phyloP scores from a whole-genome alignment of 2,329 filamentous ascomycete species.

The Rutstroemia sp. region DNA sequence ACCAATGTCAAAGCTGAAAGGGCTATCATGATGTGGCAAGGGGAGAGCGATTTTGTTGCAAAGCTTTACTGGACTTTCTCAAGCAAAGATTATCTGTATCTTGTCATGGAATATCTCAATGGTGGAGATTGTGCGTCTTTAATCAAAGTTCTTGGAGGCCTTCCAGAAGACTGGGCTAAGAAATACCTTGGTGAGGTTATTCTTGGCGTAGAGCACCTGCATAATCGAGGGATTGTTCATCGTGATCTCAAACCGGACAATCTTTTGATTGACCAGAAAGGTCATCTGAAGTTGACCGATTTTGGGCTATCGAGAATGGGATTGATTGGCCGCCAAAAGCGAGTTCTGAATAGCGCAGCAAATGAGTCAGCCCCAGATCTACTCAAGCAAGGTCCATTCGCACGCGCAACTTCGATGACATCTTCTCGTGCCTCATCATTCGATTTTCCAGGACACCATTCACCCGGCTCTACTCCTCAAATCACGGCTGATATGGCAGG shows the following conservation, averaged over 20 bases:
- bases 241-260: constrained; percentile 97
- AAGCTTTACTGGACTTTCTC: constrained; percentile 99
- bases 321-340: constrained; percentile 90
- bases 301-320: constrained; percentile 98
- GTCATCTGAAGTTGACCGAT: constrained; percentile 93
- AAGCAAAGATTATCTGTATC: constrained; percentile 96
- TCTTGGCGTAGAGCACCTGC: constrained; percentile 92
- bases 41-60: constrained; percentile 96
- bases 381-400: constrained; percentile 86
- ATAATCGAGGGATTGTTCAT: constrained; percentile 91
- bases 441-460: constrained; percentile 72
- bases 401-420: constrained; percentile 72
- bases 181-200: constrained; percentile 96
- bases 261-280: constrained; percentile 91
- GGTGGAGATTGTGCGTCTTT: constrained; percentile 94
- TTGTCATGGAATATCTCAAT: constrained; percentile 99
- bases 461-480: constrained; percentile 76
- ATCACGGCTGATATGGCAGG: constrained; percentile 70
- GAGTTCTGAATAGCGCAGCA: constrained; percentile 69
- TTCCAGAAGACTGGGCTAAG: constrained; percentile 96
- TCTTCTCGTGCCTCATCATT: constrained; percentile 93
- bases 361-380: constrained; percentile 87
- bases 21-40: constrained; percentile 99
- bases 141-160: constrained; percentile 85
- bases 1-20: constrained; percentile 98